Base-by-base conservation (phyloP, 2,329 filamentous ascomycete genomes). In the Exophiala oligosperma region DNA sequence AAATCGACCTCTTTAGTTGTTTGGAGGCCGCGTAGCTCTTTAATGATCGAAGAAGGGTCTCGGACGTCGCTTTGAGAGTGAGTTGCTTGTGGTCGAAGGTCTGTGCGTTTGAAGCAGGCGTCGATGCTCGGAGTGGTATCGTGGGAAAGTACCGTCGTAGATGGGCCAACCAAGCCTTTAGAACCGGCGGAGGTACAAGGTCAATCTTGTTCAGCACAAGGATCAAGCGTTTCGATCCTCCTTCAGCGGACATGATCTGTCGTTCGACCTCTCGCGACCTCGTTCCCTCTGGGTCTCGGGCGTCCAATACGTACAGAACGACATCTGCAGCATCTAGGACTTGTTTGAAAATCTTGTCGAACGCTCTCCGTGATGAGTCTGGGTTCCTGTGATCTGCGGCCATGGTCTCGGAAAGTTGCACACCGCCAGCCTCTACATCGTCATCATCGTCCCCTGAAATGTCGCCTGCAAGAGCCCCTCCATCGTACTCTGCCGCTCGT, bases 201-300 rank as follows among this genome's bases (percentile, higher is more conserved):
- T 97, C 92, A 72, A 96, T 92, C 84, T 97, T 97, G 86, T 97
- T 97, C 66, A 97, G 81, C 57, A 97, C 85, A 59, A 97, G 85
- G 60, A 97, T 96, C 59, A 97, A 81, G 52, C 92, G 84, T 80
- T 97, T 97, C 65, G 87, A 88, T 56, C 89, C 90, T 28, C 83
- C 83, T 12, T 91, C 89, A 8, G 91, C 88, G n/a, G 91, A 88
- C 89, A 95, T 92, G 72, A 97, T 86, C 76, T 89, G 87, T 61
- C 91, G 88, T 80, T 97, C 92, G 46, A 97, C 89, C 65, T 96
- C 91, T 71, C 88, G 89, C 38, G 92, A 97, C 64, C 92, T 84
- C 29, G 92, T 97, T 59, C 91, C 91, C 72, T 95, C 89, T 1
- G 92, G 92, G 69, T 96, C 92, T 75, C 92, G 83, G 41, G 92